Base-by-base conservation (phyloP, 441 rosid species). In the Jatropha podagrica region DNA sequence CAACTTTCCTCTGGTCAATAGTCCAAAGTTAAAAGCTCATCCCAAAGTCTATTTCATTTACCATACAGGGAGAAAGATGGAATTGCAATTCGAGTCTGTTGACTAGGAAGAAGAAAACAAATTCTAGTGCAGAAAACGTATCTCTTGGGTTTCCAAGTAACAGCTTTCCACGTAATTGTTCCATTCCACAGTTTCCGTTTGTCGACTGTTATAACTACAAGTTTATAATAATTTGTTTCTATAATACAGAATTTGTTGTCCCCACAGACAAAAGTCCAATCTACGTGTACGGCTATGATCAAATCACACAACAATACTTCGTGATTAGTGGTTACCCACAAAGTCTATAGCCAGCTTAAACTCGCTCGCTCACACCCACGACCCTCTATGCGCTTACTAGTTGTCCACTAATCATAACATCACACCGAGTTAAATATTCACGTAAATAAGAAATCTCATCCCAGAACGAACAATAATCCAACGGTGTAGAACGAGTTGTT, bases 161-260 rank as follows among this genome's bases (percentile, higher is more conserved):
- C 70, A 44, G 55, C 54, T 40, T 14, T 64, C 26, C 46, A 38
- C 46, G 67, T 38, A 10, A 15, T n/a, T 65, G 32, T 49, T 17
- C 51, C 49, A 23, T 18, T 7, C 59, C 6, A 18, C n/a, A 18
- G n/a, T 41, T 41, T 12, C 37, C 27, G 5, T 42, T 20, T 18
- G 69, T 65, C 26, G n/a, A 44, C 69, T 9, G 69, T 44, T 44
- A 66, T n/a, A 42, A 4, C 54, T 66, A 66, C 54, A 51, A 14
- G 27, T 13, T 51, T 7, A 14, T 49, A 49, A 7, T 51, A 13
- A 1, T 68, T 6, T 68, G 26, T 23, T 23, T 23, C 0, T 23
- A 23, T 23, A 23, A 23, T 9, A 51, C 42, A 60, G 26, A 59
- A 68, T 44, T 20, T 46, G n/a, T 51, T 27, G 60, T 68, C 44